Conservation (phyloP, 768 basidiomycete species). For the Leccinum subgranulosum region DNA sequence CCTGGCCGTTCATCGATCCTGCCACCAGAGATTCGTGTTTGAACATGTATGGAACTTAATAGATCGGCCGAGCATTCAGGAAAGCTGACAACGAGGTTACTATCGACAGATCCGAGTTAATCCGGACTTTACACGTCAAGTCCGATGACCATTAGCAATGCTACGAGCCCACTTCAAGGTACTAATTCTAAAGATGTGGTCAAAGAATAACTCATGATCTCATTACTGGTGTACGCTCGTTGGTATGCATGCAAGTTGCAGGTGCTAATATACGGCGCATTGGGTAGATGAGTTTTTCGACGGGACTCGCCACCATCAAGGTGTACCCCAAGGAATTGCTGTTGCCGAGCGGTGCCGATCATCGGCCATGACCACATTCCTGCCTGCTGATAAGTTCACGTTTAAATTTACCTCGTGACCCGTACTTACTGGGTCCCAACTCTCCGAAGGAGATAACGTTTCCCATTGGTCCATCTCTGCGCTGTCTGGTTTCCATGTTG, state of each 20-base stretch:
- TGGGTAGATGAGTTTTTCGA: not conserved
- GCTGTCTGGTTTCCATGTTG: not conserved
- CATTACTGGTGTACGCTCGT: not conserved
- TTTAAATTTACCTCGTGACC: constrained; percentile 1
- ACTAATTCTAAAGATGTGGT: not conserved
- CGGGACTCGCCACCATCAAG: not conserved
- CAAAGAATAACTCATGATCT: not conserved
- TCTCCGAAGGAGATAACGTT: not conserved
- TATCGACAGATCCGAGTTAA: not conserved
- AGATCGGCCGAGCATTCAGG: not conserved
- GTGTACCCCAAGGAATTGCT: not conserved
- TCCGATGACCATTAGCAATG: not conserved
- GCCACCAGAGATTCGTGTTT: not conserved
- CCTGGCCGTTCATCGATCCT: not conserved
- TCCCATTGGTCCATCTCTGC: not conserved
- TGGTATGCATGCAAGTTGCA: not conserved
- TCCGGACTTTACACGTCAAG: not conserved
- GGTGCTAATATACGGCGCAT: not conserved
- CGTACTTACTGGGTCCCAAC: not conserved
- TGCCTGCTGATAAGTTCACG: not conserved
- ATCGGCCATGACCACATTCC: not conserved
- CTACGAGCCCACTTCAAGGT: not conserved
- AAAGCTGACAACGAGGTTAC: not conserved
- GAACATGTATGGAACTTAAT: not conserved
- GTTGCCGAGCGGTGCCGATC: not conserved